Evolutionary conservation across 176 grass and related monocot genomes (phyloP).

Genomic region (Oryza meyeriana): DNA sequence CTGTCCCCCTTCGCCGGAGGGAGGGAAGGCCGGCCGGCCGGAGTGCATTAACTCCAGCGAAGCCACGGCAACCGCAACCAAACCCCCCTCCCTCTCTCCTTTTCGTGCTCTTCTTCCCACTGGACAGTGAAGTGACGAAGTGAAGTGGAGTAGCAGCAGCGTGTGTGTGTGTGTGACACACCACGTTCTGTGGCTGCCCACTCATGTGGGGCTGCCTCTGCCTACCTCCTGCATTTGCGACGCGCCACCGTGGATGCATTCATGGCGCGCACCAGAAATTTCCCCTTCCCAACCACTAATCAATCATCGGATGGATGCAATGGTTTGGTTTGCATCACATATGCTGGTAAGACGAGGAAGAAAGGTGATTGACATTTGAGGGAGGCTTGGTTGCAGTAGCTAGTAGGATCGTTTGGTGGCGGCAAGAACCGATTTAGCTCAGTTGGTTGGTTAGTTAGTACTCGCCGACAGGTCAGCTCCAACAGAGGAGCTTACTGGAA

Average conservation of each 20-base stretch:
- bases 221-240: neutral
- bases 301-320: too few species aligned
- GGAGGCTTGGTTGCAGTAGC: neutral
- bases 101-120: neutral
- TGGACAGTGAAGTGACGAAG: neutral
- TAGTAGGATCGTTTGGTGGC: neutral
- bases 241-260: constrained; percentile 36
- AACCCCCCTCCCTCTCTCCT: neutral
- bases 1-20: too few species aligned
- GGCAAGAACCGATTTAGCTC: neutral
- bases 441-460: constrained; percentile 9
- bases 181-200: constrained; percentile 37
- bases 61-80: neutral
- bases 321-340: neutral
- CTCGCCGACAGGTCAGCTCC: constrained; percentile 27
- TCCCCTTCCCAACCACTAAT: constrained; percentile 7
- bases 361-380: constrained; percentile 9
- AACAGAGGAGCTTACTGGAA: neutral
- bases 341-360: constrained; percentile 19
- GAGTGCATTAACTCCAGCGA: constrained; percentile 11
- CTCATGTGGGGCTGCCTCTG: constrained; percentile 17
- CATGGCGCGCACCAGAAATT: constrained; percentile 27
- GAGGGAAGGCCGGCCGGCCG: too few species aligned
- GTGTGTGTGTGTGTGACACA: constrained; percentile 4
- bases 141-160: neutral